Evolutionary conservation across 1,139 yeast species (phyloP).

Genomic region (Trichomonascaceae sp.): DNA sequence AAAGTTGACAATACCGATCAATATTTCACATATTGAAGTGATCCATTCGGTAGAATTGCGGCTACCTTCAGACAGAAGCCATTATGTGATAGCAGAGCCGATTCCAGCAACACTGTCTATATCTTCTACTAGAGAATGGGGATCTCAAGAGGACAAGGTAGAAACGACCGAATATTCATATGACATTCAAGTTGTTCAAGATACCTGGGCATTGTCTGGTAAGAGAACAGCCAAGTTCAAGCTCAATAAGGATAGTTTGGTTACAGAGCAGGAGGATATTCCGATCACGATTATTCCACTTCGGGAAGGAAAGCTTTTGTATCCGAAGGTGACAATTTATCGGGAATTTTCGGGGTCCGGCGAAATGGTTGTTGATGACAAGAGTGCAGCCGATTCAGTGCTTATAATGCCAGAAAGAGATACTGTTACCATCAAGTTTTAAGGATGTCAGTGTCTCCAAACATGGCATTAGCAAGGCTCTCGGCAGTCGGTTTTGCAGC

Average conservation of each 20-base stretch:
- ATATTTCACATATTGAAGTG: constrained; percentile 26
- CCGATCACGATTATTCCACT: constrained; percentile 61
- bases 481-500: constrained; percentile 68
- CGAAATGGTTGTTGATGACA: constrained; percentile 8
- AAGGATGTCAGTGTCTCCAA: constrained; percentile 10
- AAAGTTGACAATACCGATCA: constrained; percentile 24
- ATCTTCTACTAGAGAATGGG: constrained; percentile 45
- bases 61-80: constrained; percentile 24
- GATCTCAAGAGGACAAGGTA: constrained; percentile 15
- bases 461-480: background rate
- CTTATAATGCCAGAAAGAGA: constrained; percentile 69
- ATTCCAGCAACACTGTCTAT: constrained; percentile 42
- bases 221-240: constrained; percentile 43
- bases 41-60: constrained; percentile 24
- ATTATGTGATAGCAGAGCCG: constrained; percentile 59
- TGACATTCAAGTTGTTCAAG: constrained; percentile 37
- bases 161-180: constrained; percentile 28
- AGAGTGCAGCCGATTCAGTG: constrained; percentile 62
- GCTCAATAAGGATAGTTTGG: constrained; percentile 30
- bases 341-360: background rate
- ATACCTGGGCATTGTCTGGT: constrained; percentile 70
- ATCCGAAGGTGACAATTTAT: constrained; percentile 3
- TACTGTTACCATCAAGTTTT: constrained; percentile 55
- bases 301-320: constrained; percentile 57
- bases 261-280: constrained; percentile 24